Conservation (phyloP, 169 alveolate species). For the Plasmodium gonderi region DNA sequence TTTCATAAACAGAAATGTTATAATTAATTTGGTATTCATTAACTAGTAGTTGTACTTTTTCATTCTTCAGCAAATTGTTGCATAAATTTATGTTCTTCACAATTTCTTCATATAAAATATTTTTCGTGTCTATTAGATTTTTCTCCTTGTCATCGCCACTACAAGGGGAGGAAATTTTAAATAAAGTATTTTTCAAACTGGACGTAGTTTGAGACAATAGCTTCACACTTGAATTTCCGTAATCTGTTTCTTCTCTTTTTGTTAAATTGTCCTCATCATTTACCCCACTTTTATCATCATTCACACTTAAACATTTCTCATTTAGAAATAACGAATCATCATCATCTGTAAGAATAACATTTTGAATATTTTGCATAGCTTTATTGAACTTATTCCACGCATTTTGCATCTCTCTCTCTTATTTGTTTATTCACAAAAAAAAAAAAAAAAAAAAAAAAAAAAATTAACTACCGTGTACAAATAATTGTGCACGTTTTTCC, state of each 20-base stretch:
- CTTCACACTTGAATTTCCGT: not conserved
- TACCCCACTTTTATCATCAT: not conserved
- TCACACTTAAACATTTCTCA: not conserved
- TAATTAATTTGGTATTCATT: slow-evolving; percentile 27
- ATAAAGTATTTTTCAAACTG: not conserved
- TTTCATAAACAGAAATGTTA: not conserved
- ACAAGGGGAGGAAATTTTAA: not conserved
- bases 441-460: not conserved
- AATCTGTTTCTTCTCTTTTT: not conserved
- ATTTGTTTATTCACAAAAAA: not conserved
- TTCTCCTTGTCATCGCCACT: not conserved
- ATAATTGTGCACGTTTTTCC: not conserved
- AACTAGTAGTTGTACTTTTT: slow-evolving; percentile 15
- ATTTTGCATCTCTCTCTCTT: slow-evolving; percentile 37
- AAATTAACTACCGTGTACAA: not conserved
- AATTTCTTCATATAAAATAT: slow-evolving; percentile 32
- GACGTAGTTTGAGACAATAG: not conserved
- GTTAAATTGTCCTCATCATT: not conserved
- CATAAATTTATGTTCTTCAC: slow-evolving; percentile 3
- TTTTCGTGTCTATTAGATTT: not conserved
- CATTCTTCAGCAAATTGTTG: slow-evolving; percentile 12
- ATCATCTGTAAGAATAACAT: slow-evolving; percentile 39
- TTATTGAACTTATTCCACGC: slow-evolving; percentile 25
- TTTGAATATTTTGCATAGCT: slow-evolving; percentile 41
- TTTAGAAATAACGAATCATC: slow-evolving; percentile 6